Base-by-base conservation (phyloP, 169 alveolate species). In the Cryptosporidium meleagridis region DNA sequence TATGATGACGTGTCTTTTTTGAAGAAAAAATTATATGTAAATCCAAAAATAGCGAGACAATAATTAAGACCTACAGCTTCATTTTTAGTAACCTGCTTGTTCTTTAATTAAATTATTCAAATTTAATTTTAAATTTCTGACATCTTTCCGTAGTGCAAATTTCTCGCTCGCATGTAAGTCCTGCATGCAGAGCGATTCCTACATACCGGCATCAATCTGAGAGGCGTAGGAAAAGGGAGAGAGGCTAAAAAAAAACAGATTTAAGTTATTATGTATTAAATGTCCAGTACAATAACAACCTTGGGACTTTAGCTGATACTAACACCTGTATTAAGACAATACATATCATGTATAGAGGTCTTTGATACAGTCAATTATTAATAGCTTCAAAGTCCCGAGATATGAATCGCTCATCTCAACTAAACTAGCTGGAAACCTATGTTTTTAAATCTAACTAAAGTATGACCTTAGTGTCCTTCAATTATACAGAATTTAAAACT, bases 1-100 rank as follows among this genome's bases (percentile, higher is more conserved):
- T 65, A 65, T 65, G 67, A 55, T 55, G 67, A 55, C 67, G 67
- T 55, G 67, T 55, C 67, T 55, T 55, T 55, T 55, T 55, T 26
- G 2, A 23, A 16, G 35, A 55, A 55, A 55, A 55, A 55, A 21
- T 55, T 23, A 23, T 55, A 55, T 55, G 29, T 55, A 21, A 55
- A 55, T 55, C 67, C 67, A 55, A 55, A 55, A 21, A 55, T 21
- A n/a, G 67, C n/a, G 35, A 55, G 29, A 26, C 35, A 55, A 26
- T 6, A 48, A 48, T 31, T 1, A 48, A 48, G 6, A 48, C n/a
- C 5, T 6, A 16, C 8, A 3, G 35, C 4, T 21, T 21, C 1
- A 26, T 55, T n/a, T n/a, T 55, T 55, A 23, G n/a, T 1, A n/a
- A 12, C 16, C 3, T 21, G 5, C 37, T 26, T 9, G 7, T 0